A percentile compares a stretch with the other conserved stretches of the same genome.
phyloP scores from a whole-genome alignment of 331 rosid species.

The Saraca asoca region DNA sequence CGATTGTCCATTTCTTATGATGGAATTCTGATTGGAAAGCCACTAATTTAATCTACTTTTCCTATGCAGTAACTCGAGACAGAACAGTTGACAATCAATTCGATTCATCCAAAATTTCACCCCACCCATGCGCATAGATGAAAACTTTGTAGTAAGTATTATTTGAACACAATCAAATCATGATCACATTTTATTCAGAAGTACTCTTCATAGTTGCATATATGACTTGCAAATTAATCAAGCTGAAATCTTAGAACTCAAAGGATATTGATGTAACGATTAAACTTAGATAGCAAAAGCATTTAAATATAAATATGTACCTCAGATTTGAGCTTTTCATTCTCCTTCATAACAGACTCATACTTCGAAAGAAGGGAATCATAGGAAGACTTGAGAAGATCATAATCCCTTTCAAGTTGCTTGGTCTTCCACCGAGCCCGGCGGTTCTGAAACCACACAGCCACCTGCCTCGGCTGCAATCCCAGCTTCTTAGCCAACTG shows the following conservation, averaged over 20 bases:
- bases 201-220: conserved; percentile 1
- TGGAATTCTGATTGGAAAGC: conserved; percentile 50
- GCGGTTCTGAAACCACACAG: conserved; percentile 99
- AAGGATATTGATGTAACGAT: conserved; percentile 4
- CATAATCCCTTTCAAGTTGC: conserved; percentile 91
- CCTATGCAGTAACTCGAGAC: conserved; percentile 34
- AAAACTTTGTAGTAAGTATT: conserved; percentile 1
- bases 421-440: conserved; percentile 97
- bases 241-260: too few species aligned
- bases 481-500: conserved; percentile 94
- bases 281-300: not conserved
- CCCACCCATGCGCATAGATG: conserved; percentile 30
- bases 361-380: conserved; percentile 65
- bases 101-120: conserved; percentile 27
- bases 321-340: conserved; percentile 82
- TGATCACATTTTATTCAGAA: not conserved
- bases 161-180: not conserved
- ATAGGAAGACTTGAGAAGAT: conserved; percentile 76
- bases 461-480: conserved; percentile 92
- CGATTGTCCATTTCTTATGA: conserved; percentile 38
- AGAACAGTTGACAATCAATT: conserved; percentile 27
- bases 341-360: conserved; percentile 68
- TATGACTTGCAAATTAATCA: not conserved
- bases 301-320: conserved; percentile 36
- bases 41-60: conserved; percentile 36